Evolutionary conservation across 2,329 filamentous ascomycete species (phyloP).

Genomic region (Fusarium verticillioides): DNA sequence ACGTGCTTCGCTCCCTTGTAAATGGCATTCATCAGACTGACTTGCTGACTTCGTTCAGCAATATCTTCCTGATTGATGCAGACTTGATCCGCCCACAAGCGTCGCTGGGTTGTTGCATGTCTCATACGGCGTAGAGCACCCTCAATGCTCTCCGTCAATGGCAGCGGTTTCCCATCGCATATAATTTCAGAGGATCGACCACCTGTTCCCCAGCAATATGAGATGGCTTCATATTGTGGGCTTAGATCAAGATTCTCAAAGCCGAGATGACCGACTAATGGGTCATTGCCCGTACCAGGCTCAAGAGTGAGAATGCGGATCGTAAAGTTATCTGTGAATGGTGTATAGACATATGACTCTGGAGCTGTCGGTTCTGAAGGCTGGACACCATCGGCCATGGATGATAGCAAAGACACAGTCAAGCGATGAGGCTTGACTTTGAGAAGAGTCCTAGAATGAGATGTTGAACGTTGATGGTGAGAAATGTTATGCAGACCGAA

Average conservation of each 20-base stretch:
- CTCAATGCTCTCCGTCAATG: conserved; percentile 47
- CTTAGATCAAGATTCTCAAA: conserved; percentile 39
- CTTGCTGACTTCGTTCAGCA: conserved; percentile 50
- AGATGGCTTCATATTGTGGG: conserved; percentile 49
- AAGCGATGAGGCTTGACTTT: not conserved
- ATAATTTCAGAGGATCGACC: conserved; percentile 37
- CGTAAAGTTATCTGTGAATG: conserved; percentile 32
- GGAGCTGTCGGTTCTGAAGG: not conserved
- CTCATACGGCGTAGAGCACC: conserved; percentile 48
- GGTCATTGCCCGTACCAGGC: conserved; percentile 43
- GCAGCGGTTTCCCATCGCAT: conserved; percentile 39
- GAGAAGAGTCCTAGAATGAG: not conserved
- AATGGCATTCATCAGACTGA: conserved; percentile 53
- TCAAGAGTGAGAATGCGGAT: conserved; percentile 50
- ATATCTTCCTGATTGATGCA: conserved; percentile 55
- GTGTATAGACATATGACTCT: conserved; percentile 37
- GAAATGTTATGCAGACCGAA: not conserved
- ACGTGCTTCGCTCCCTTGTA: conserved; percentile 49
- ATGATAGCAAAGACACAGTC: conserved; percentile 4
- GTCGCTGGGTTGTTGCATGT: conserved; percentile 36
- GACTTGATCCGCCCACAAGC: conserved; percentile 55
- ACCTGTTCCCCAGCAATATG: conserved; percentile 51
- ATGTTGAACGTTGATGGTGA: not conserved
- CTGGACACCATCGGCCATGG: conserved; percentile 29
- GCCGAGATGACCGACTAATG: conserved; percentile 44